Base-by-base conservation (phyloP, 129 eudicot genomes). In the Flaveria bidentis region DNA sequence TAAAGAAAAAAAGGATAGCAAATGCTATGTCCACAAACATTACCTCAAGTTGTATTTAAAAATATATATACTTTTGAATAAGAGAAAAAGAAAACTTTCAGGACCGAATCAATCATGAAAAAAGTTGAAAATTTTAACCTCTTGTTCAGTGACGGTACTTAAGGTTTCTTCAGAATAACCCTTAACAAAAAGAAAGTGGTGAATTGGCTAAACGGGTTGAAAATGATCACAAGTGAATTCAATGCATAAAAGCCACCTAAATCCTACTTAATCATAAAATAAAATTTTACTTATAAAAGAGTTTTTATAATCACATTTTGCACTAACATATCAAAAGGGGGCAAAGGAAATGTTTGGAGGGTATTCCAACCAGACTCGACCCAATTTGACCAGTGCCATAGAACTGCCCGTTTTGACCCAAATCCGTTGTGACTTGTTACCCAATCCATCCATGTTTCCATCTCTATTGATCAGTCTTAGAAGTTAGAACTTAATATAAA, bases 401-500 rank as follows among this genome's bases (percentile, higher is more conserved):
- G 5, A 36, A 36, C 53, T 2, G 20, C 17, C 67, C 41, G 2
- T 60, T 22, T 14, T 55, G 1, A 72, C 11, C 39, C 11, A 3
- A 36, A 17, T 51, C 67, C 17, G 13, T 60, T 60, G 6, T 23
- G 42, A 60, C 67, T 2, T 16, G n/a, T 25, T 60, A 60, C 67
- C 67, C 67, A 60, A 60, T 9, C 41, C 41, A 1, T 26, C 39
- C 67, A 23, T 25, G 28, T 23, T 22, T 28, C 13, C 12, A 17
- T 13, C 12, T 18, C 13, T 55, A 55, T 55, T 15, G 26, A 2
- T 55, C 26, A 18, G 25, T 55, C 9, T 36, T 36, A 36, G 7
- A 36, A 5, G 41, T 55, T 55, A 55, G 62, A 55, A 55, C 62
- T 55, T 55, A 28, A 69, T 46, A 69, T 50, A 69, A 45, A 22